Evolutionary conservation across 2,329 filamentous ascomycete species (phyloP), one percentile per base, ranked within the genome.

Genomic region (Lachnellula arida): DNA sequence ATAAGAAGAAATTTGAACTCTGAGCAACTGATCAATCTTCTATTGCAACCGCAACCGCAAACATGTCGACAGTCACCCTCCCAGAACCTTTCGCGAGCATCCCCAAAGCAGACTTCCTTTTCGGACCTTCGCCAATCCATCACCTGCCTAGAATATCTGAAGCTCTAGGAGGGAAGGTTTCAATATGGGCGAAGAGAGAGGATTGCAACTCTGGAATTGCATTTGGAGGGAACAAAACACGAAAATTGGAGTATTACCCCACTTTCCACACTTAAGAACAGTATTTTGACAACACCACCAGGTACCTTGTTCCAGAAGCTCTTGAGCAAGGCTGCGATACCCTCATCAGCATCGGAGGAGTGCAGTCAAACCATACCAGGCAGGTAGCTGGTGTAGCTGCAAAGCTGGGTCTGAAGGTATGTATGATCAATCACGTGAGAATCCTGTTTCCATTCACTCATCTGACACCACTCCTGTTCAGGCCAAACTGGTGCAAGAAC

Each of bases 331-430:
- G 78, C 46, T 78, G 76, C 65, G 81, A 85, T 63, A 87, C 84
- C 1, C 76, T 88, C 22, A 79, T 88, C 58, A 82, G 79, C 61
- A 85, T 87, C 63, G 85, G 86, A 57, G 86, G 86, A 51, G 76
- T 87, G 5, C 86, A 88, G 65, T 85, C 81, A 51, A 89, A 89
- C 75, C 85, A 88, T 69, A 88, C 85, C 2, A 79, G 85, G 12
- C 81, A 84, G 62, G 85, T 88, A 0, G 81, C 85, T 0, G 85
- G 84, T 0, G 80, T 83, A 2, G 83, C 84, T 0, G 75, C 80
- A 22, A 76, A 78, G 47, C 71, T 82, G 1, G 84, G 84, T 0
- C 74, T 88, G 22, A 75, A 79, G 59, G 75, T 61, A 54, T 2
- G 17, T 28, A 8, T 9, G 7, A 28, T 8, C 8, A 1, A 23